These are phyloP conservation scores for Dicorynia guianensis DNA, from an alignment of 306 rosid species.

Conservation along the genomic window DNA sequence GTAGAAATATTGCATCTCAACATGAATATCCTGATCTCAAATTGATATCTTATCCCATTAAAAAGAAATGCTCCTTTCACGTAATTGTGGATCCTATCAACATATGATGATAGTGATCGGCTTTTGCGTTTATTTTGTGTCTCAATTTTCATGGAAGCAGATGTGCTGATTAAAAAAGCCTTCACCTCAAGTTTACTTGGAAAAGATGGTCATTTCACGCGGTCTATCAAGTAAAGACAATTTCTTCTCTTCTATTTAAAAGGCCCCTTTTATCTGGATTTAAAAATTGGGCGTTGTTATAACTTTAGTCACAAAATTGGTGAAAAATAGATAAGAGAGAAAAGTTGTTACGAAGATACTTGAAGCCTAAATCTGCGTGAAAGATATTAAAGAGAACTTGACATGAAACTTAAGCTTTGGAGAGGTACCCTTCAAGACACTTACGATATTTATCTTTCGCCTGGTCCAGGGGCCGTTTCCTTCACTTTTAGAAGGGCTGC, in stretches of 20 bases:
- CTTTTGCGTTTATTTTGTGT: no score
- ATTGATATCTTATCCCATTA: slow-evolving; percentile 28
- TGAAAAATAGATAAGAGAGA: slow-evolving; percentile 22
- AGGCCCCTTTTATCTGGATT: neutral
- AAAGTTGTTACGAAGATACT: neutral
- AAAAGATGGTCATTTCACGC: no score
- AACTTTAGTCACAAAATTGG: slow-evolving; percentile 30
- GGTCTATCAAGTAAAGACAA: no score
- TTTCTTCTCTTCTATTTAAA: neutral
- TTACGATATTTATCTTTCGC: slow-evolving; percentile 41
- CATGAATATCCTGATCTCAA: slow-evolving; percentile 41
- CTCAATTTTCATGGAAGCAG: no score
- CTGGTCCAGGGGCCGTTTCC: slow-evolving; percentile 41
- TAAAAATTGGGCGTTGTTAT: slow-evolving; percentile 23
- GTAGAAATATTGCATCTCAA: slow-evolving; percentile 20
- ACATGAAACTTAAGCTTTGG: slow-evolving; percentile 39
- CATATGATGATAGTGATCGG: no score
- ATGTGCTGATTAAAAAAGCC: no score
- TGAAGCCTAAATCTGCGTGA: slow-evolving; percentile 44
- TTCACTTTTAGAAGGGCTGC: slow-evolving; percentile 41
- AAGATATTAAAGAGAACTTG: slow-evolving; percentile 29
- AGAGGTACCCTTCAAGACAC: slow-evolving; percentile 37
- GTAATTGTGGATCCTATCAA: no score
- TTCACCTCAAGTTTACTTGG: no score
- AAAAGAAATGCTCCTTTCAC: no score